Evolutionary conservation across 768 basidiomycete genomes (phyloP), one percentile per base, ranked within the genome.

Genomic region (Rhodotorula paludigena): DNA sequence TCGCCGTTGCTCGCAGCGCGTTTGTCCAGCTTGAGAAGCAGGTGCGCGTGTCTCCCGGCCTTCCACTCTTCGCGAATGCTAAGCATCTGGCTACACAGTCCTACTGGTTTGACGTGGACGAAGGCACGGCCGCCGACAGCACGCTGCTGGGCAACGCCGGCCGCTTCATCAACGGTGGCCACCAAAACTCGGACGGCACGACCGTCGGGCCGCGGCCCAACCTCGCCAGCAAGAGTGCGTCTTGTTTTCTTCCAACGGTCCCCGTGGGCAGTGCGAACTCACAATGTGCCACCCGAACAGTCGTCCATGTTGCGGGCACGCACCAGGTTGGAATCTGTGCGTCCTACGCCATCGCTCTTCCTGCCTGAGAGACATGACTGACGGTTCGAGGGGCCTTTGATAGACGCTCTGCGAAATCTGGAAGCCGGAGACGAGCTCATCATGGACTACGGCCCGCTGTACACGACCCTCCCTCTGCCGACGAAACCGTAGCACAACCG

Each of bases 81-180:
- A 35, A 25, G 5, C 9, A 23, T 23, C 11, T 35, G 16, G 10
- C 41, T 8, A 0, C 23, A 7, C 32, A 58, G 57, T 28, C 28
- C 3, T 58, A 58, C 45, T 58, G 57, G 57, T 58, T 58, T 45
- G 35, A 58, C 15, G 21, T 58, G 33, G 57, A 47, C 45, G 3
- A 48, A 5, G 28, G 28, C 15, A 47, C 57, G 36, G 32, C 55
- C 16, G 11, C 35, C 16, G 56, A 42, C 56, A 42, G 41, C 56
- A 20, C 8, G 7, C 18, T 38, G 1, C 28, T 51, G 14, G 63
- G 63, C 33, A 48, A 39, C n/a, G 9, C 16, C 11, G 30, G 30
- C n/a, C 54, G 63, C 9, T 64, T 32, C 55, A 49, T 64, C 55
- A 64, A 64, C 45, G n/a, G n/a, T n/a, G n/a, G n/a, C n/a, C n/a